Conservation (phyloP, 2,329 filamentous ascomycete species). For the Clarireedia sp. region DNA sequence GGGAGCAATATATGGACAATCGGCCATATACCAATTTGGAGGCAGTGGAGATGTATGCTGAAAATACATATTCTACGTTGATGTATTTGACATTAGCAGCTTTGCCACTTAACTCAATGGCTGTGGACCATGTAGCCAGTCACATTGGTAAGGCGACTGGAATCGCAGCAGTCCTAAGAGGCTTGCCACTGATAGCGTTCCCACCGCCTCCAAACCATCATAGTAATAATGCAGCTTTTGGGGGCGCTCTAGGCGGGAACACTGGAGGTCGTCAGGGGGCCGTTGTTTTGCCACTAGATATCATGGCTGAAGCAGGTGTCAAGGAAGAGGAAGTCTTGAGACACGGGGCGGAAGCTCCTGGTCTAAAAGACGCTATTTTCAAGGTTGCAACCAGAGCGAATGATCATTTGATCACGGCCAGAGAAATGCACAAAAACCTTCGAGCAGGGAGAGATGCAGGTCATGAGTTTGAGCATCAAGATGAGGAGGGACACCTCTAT, state of each 20-base stretch:
- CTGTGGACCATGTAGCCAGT: slow-evolving; percentile 85
- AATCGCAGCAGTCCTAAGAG: slow-evolving; percentile 78
- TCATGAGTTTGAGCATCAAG: slow-evolving; percentile 82
- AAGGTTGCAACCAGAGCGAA: slow-evolving; percentile 86
- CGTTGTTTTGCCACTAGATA: slow-evolving; percentile 75
- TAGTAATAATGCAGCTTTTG: slow-evolving; percentile 37
- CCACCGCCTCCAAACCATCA: slow-evolving; percentile 53
- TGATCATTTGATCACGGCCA: slow-evolving; percentile 88
- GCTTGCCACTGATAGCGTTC: slow-evolving; percentile 80
- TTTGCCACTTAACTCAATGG: slow-evolving; percentile 70
- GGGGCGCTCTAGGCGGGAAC: slow-evolving; percentile 32
- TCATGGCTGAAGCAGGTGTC: slow-evolving; percentile 76
- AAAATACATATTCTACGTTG: slow-evolving; percentile 89
- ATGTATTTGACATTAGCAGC: slow-evolving; percentile 81
- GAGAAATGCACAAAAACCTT: slow-evolving; percentile 82
- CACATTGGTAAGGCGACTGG: slow-evolving; percentile 93
- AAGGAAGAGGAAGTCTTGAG: slow-evolving; percentile 86
- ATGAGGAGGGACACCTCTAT: slow-evolving; percentile 61
- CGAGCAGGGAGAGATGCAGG: slow-evolving; percentile 65
- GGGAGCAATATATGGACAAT: slow-evolving; percentile 78
- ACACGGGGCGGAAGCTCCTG: slow-evolving; percentile 66
- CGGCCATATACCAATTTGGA: slow-evolving; percentile 68
- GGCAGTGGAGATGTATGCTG: slow-evolving; percentile 77
- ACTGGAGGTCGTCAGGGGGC: slow-evolving; percentile 45
- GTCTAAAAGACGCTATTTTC: slow-evolving; percentile 84